Evolutionary conservation across 2,329 filamentous ascomycete genomes (phyloP).

Genomic region (Didymella keratinophila): DNA sequence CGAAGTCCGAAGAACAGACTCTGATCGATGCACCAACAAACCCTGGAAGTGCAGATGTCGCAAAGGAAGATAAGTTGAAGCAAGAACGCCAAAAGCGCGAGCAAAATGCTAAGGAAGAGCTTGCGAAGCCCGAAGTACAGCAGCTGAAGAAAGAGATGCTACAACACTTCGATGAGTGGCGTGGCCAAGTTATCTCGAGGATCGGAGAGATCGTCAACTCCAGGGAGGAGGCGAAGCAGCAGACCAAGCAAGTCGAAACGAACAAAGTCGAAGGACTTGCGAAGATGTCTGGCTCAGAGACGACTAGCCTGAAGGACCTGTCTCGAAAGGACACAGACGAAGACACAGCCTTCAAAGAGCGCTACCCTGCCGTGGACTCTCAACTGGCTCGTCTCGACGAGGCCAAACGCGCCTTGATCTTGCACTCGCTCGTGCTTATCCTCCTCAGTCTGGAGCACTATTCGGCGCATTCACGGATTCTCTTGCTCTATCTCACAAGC

Average conservation of each 20-base stretch:
- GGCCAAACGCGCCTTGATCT: slow-evolving; percentile 70
- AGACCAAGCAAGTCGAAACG: slow-evolving; percentile 35
- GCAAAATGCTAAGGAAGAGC: slow-evolving; percentile 55
- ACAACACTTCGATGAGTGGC: slow-evolving; percentile 81
- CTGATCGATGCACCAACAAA: slow-evolving; percentile 36
- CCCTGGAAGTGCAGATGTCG: slow-evolving; percentile 34
- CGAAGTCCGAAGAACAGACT: slow-evolving; percentile 35
- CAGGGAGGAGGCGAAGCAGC: slow-evolving; percentile 44
- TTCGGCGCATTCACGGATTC: slow-evolving; percentile 73
- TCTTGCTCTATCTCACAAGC: slow-evolving; percentile 74
- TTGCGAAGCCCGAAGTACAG: slow-evolving; percentile 60
- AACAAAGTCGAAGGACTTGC: slow-evolving; percentile 31
- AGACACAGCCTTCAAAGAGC: slow-evolving; percentile 50
- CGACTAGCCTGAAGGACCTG: slow-evolving; percentile 38
- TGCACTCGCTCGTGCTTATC: slow-evolving; percentile 76
- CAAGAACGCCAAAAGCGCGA: slow-evolving; percentile 43
- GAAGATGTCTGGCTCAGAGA: slow-evolving; percentile 40
- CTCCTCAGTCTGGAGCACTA: slow-evolving; percentile 81
- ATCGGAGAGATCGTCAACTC: slow-evolving; percentile 70
- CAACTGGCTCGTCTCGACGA: slow-evolving; percentile 64
- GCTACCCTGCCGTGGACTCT: slow-evolving; percentile 54
- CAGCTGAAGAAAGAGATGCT: slow-evolving; percentile 76
- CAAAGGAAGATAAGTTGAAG: slow-evolving; percentile 43
- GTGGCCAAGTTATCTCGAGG: slow-evolving; percentile 71
- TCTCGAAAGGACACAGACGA: slow-evolving; percentile 43